A percentile compares a stretch with the other conserved stretches of the same genome.
Conservation (phyloP, 768 basidiomycete genomes). For the Termitomyces sp. region DNA sequence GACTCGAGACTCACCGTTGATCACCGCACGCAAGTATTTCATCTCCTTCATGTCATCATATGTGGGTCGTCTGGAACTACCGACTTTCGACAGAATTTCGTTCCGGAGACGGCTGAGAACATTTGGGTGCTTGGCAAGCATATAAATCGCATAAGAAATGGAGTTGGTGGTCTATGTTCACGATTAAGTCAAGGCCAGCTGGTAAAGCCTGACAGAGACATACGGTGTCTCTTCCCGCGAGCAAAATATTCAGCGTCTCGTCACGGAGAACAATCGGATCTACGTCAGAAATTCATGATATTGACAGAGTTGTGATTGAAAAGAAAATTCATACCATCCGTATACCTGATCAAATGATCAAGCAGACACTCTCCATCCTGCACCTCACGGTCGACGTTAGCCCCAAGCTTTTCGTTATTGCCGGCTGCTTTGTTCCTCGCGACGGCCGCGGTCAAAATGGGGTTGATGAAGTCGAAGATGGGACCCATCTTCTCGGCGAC, state of each 20-base stretch:
- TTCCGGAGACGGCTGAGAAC: slow-evolving; percentile 32
- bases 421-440: slow-evolving; percentile 18
- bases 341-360: slow-evolving; percentile 45
- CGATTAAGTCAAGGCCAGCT: background rate
- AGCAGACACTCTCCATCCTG: slow-evolving; percentile 39
- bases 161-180: slow-evolving; percentile 29
- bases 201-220: background rate
- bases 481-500: slow-evolving; percentile 39
- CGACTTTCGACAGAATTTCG: slow-evolving; percentile 36
- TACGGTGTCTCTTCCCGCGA: slow-evolving; percentile 55
- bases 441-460: slow-evolving; percentile 44
- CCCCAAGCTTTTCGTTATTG: slow-evolving; percentile 13
- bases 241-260: slow-evolving; percentile 46
- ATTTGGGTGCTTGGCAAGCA: slow-evolving; percentile 36
- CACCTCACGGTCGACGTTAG: slow-evolving; percentile 19
- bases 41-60: slow-evolving; percentile 41
- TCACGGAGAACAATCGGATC: slow-evolving; percentile 38
- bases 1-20: slow-evolving; percentile 23
- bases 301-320: background rate
- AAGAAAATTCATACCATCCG: slow-evolving; percentile 32
- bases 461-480: slow-evolving; percentile 47
- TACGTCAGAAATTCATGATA: slow-evolving; percentile 7
- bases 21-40: slow-evolving; percentile 34
- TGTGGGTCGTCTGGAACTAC: slow-evolving; percentile 28
- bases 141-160: slow-evolving; percentile 37